Evolutionary conservation across 441 rosid species (phyloP).

Genomic region (Eutrema salsugineum): DNA sequence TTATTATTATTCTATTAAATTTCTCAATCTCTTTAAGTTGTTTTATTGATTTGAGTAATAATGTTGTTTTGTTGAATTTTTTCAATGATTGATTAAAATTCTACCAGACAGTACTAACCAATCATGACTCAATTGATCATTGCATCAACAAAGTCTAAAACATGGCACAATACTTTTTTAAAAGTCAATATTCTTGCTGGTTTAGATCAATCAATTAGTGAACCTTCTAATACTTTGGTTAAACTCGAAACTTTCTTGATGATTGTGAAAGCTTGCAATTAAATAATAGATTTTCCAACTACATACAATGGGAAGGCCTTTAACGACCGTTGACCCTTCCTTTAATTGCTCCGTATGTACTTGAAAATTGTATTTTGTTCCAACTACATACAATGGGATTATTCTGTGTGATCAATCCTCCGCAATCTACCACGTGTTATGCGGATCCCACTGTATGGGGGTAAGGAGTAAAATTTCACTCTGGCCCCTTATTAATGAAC

Average conservation of each 20-base stretch:
- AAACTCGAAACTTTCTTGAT: not conserved
- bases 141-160: not conserved
- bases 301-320: not conserved
- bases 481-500: not conserved
- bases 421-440: not conserved
- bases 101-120: conserved; percentile 8
- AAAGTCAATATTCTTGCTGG: conserved; percentile 25
- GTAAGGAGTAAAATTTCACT: not conserved
- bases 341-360: conserved; percentile 16
- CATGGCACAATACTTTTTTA: not conserved
- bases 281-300: not conserved
- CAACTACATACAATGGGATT: no score
- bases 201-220: conserved; percentile 11
- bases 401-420: not conserved
- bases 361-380: not conserved
- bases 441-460: not conserved
- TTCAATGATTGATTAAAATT: conserved; percentile 20
- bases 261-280: not conserved
- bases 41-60: not conserved
- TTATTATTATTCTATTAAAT: not conserved
- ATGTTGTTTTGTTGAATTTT: not conserved
- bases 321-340: conserved; percentile 25
- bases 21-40: not conserved
- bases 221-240: not conserved
- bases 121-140: conserved; percentile 22